Conservation (phyloP, 441 rosid genomes). For the Biscutella laevigata region DNA sequence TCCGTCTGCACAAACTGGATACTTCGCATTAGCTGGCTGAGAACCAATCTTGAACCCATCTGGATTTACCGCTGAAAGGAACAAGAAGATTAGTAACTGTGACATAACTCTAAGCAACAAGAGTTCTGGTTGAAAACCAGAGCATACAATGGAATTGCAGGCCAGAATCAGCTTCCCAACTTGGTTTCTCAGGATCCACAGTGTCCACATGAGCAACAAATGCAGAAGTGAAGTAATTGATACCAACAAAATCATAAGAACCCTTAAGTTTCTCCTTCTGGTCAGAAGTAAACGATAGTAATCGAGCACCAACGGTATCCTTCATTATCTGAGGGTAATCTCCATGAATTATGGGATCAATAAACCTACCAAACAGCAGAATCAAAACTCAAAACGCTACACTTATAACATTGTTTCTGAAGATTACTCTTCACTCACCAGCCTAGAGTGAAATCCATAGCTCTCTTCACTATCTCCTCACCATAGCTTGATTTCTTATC, state of each 20-base stretch:
- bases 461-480: conserved; percentile 26
- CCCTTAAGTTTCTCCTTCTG: conserved; percentile 25
- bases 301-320: conserved; percentile 14
- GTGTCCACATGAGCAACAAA: conserved; percentile 23
- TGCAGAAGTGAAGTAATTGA: conserved; percentile 33
- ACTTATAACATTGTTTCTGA: neutral
- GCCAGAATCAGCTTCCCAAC: conserved; percentile 23
- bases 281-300: conserved; percentile 21
- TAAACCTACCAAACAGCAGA: conserved; percentile 20
- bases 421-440: conserved; percentile 20
- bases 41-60: conserved; percentile 28
- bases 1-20: conserved; percentile 26
- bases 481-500: conserved; percentile 9
- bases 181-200: conserved; percentile 9
- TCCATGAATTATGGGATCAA: conserved; percentile 26
- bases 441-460: conserved; percentile 30
- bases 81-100: neutral
- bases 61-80: conserved; percentile 13
- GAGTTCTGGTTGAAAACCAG: neutral
- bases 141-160: conserved; percentile 18
- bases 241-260: conserved; percentile 35
- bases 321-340: conserved; percentile 28
- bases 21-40: conserved; percentile 17
- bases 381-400: conserved; percentile 3
- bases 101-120: too few species aligned